Conservation (phyloP, 805 yeast genomes). For the Komagataella mondaviorum region DNA sequence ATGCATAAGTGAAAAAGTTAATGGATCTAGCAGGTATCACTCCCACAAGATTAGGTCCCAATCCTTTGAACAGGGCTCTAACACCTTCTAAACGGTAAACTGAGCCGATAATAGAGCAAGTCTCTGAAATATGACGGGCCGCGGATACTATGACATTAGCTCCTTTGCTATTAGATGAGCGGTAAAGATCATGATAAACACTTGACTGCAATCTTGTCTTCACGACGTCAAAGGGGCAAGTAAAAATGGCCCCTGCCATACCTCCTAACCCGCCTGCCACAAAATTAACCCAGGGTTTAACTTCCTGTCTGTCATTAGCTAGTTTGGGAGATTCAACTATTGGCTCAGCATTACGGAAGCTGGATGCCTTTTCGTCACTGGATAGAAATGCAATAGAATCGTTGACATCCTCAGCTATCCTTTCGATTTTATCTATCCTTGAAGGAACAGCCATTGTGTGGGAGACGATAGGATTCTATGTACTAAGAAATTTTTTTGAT, state of each 20-base stretch:
- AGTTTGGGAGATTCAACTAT: neutral
- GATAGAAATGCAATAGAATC: conserved; percentile 50
- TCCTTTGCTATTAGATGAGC: conserved; percentile 19
- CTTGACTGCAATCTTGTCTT: conserved; percentile 92
- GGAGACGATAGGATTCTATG: neutral
- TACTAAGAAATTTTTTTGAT: neutral
- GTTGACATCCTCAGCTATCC: conserved; percentile 38
- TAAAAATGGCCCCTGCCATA: conserved; percentile 91
- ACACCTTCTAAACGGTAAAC: conserved; percentile 72
- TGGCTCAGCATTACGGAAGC: conserved; percentile 19
- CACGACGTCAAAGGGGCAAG: conserved; percentile 93
- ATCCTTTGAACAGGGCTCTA: conserved; percentile 79
- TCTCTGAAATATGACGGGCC: conserved; percentile 60
- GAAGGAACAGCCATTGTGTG: neutral
- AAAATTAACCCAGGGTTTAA: conserved; percentile 62
- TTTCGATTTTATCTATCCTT: neutral
- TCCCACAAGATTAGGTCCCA: conserved; percentile 94
- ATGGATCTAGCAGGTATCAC: conserved; percentile 97
- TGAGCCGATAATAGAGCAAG: conserved; percentile 53
- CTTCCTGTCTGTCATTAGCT: conserved; percentile 6
- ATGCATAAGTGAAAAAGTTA: conserved; percentile 92
- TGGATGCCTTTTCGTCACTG: conserved; percentile 59
- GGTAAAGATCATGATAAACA: conserved; percentile 48
- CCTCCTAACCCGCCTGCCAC: conserved; percentile 95
- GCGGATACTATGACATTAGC: conserved; percentile 27